Percentiles rank a stretch among this genome's conserved stretches.
These are phyloP conservation scores for Potentilla sterilis DNA, from an alignment of 306 rosid genomes.

Conservation along the genomic window DNA sequence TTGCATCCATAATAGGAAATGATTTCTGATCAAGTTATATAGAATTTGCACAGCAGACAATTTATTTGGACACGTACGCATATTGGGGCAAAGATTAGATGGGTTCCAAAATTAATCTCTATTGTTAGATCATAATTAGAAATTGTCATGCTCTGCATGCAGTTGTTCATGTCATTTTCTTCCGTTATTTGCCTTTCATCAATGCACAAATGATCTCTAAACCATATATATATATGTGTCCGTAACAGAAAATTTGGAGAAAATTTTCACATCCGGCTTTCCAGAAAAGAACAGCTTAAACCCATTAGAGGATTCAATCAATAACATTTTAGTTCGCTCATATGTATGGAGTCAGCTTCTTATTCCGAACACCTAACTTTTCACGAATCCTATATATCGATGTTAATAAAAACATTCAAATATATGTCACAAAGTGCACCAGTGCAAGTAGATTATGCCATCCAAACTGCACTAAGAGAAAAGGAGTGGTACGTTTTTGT, in stretches of 20 bases:
- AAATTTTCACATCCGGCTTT: background rate
- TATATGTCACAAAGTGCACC: too few relatives aligned
- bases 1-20: too few relatives aligned
- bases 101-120: too few relatives aligned
- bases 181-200: background rate
- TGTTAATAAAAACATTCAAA: too few relatives aligned
- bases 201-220: background rate
- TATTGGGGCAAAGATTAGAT: too few relatives aligned
- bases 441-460: too few relatives aligned
- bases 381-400: background rate
- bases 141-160: background rate
- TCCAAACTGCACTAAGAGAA: too few relatives aligned
- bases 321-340: background rate
- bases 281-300: background rate
- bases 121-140: background rate
- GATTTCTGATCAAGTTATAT: too few relatives aligned
- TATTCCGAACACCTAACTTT: background rate
- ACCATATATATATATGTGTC: too few relatives aligned
- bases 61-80: too few relatives aligned
- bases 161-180: background rate
- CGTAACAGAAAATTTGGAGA: background rate
- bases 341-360: background rate
- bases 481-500: background rate
- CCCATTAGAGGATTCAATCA: background rate
- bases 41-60: too few relatives aligned